Evolutionary conservation across 352 stramenopile genomes (phyloP).

Genomic region (Hyaloperonospora brassicae): DNA sequence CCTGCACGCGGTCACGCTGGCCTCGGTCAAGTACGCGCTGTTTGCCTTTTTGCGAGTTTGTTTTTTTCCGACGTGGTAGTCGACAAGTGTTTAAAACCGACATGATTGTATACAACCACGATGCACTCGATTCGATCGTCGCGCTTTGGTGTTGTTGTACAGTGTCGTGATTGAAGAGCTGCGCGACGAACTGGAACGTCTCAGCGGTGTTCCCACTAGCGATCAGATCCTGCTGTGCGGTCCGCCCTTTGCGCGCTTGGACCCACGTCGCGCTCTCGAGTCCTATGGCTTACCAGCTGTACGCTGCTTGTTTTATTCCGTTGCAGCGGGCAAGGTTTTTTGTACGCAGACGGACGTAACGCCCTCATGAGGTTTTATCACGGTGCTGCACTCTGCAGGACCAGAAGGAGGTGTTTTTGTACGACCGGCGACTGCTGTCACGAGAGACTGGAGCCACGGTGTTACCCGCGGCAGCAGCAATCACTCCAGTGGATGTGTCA

Average conservation of each 20-base stretch:
- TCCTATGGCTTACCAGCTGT: constrained; percentile 60
- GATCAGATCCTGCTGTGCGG: constrained; percentile 81
- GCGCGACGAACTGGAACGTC: constrained; percentile 45
- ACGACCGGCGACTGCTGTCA: constrained; percentile 73
- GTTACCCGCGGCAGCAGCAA: constrained; percentile 18
- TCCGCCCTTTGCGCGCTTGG: constrained; percentile 65
- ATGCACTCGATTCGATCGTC: constrained; percentile 5
- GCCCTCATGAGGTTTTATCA: constrained; percentile 1
- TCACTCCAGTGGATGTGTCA: constrained; percentile 43
- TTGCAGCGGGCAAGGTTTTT: background rate
- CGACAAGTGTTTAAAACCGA: background rate
- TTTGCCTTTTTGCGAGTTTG: constrained; percentile 3
- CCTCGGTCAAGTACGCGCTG: constrained; percentile 42
- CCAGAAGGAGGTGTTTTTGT: constrained; percentile 72
- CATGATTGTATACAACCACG: constrained; percentile 9
- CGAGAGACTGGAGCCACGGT: constrained; percentile 36
- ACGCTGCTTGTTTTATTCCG: constrained; percentile 3
- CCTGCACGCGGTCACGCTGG: constrained; percentile 29
- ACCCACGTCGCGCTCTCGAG: constrained; percentile 57
- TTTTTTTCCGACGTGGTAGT: background rate
- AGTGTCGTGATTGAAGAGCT: constrained; percentile 68
- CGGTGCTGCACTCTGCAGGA: constrained; percentile 15
- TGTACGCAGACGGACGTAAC: background rate
- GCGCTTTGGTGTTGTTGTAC: background rate
- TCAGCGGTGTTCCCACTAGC: constrained; percentile 45